Percentiles rank a stretch among this genome's conserved stretches.
phyloP scores from a whole-genome alignment of 1,284 basidiomycete genomes.

The Microbotryum lychnidis-dioicae region DNA sequence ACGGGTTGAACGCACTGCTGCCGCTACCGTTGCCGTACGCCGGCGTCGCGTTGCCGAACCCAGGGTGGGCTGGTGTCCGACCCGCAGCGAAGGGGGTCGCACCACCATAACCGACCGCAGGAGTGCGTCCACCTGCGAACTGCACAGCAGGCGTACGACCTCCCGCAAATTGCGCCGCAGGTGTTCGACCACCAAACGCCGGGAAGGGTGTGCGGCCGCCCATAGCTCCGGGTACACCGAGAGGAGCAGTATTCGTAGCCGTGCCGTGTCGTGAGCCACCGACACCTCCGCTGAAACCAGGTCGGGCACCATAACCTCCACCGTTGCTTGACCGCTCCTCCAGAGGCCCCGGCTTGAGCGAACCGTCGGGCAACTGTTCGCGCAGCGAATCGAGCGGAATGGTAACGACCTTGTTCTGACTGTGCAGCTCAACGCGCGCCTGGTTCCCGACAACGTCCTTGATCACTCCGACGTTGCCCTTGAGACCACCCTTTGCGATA shows the following conservation, averaged over 20 bases:
- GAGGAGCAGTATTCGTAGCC: slow-evolving; percentile 19
- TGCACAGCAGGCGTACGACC: slow-evolving; percentile 25
- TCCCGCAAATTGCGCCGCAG: slow-evolving; percentile 10
- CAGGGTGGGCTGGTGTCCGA: slow-evolving; percentile 11
- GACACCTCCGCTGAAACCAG: slow-evolving; percentile 8
- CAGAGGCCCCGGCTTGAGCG: slow-evolving; percentile 14
- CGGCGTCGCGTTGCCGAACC: slow-evolving; percentile 9
- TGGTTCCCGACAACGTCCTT: slow-evolving; percentile 87
- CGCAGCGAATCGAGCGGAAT: slow-evolving; percentile 73
- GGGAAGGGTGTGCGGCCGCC: slow-evolving; percentile 13
- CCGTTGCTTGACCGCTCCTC: slow-evolving; percentile 14
- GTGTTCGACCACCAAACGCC: slow-evolving; percentile 13
- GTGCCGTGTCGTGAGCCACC: slow-evolving; percentile 3
- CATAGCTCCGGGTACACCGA: slow-evolving; percentile 11
- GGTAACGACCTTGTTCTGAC: slow-evolving; percentile 81
- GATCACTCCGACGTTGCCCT: slow-evolving; percentile 85
- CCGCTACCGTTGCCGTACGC: slow-evolving; percentile 43
- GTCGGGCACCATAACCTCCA: background rate
- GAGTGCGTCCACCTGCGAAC: slow-evolving; percentile 29
- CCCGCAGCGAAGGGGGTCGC: slow-evolving; percentile 13
- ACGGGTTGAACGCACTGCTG: slow-evolving; percentile 23
- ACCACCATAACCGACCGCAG: slow-evolving; percentile 20
- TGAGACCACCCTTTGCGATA: slow-evolving; percentile 79
- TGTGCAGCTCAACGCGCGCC: slow-evolving; percentile 84
- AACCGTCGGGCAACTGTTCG: slow-evolving; percentile 47